Evolutionary conservation across 495 filamentous ascomycete species (phyloP).

Genomic region (Xylaria flabelliformis): DNA sequence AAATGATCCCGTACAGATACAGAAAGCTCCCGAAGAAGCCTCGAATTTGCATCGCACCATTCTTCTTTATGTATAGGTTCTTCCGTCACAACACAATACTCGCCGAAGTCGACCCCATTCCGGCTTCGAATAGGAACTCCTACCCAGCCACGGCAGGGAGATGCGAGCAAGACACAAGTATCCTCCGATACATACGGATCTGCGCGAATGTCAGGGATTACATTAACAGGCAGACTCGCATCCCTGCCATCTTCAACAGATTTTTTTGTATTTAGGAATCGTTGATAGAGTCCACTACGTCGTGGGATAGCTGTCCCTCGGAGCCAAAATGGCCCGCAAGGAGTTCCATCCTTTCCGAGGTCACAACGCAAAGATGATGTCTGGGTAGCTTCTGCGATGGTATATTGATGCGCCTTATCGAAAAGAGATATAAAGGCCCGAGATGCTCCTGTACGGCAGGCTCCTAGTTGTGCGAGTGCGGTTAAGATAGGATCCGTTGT

Average conservation of each 20-base stretch:
- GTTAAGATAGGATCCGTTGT: conserved; percentile 64
- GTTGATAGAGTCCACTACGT: conserved; percentile 55
- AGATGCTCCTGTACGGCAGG: conserved; percentile 55
- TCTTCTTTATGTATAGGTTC: conserved; percentile 47
- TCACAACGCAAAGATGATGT: conserved; percentile 52
- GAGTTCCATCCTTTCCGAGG: conserved; percentile 33
- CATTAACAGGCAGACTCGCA: conserved; percentile 45
- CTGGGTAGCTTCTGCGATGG: conserved; percentile 65
- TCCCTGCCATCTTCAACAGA: conserved; percentile 30
- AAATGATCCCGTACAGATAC: conserved; percentile 67
- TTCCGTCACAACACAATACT: conserved; percentile 68
- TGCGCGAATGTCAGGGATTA: conserved; percentile 57
- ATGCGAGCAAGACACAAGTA: conserved; percentile 55
- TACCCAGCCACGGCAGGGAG: conserved; percentile 61
- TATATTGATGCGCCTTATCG: conserved; percentile 61
- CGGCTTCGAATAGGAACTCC: conserved; percentile 69
- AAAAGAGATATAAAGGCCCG: conserved; percentile 66
- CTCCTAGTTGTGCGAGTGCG: conserved; percentile 65
- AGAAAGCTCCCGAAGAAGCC: conserved; percentile 55
- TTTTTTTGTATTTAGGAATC: conserved; percentile 40
- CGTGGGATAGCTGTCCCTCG: conserved; percentile 53
- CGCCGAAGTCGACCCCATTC: conserved; percentile 71
- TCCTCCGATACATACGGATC: conserved; percentile 45
- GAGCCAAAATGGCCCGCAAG: conserved; percentile 45
- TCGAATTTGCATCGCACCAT: conserved; percentile 40